Evolutionary conservation across 768 basidiomycete genomes (phyloP).

Genomic region (Agaricus sinodeliciosus): DNA sequence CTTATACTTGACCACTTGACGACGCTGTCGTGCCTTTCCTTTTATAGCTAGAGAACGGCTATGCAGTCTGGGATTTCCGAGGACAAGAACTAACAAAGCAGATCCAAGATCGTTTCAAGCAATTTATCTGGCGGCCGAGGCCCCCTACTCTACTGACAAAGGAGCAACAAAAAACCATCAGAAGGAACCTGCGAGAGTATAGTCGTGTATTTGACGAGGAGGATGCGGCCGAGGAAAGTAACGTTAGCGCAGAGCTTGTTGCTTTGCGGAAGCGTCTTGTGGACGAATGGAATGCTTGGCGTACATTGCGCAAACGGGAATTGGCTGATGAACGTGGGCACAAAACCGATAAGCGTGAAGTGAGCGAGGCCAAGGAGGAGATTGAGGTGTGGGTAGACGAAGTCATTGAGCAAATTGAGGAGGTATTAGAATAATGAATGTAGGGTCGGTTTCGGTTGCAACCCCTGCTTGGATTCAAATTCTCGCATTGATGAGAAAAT

Average conservation of each 20-base stretch:
- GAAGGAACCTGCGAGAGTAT: constrained; percentile 87
- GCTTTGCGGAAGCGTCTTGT: constrained; percentile 86
- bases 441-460: constrained; percentile 5
- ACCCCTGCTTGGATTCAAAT: constrained; percentile 5
- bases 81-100: constrained; percentile 92
- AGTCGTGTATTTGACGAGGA: constrained; percentile 93
- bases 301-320: constrained; percentile 62
- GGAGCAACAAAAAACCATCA: constrained; percentile 81
- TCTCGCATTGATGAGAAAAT: constrained; percentile 12
- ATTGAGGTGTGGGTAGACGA: constrained; percentile 95
- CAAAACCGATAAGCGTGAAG: constrained; percentile 23
- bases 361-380: constrained; percentile 66
- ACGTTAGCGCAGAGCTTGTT: constrained; percentile 89
- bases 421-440: constrained; percentile 46
- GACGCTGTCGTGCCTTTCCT: not conserved
- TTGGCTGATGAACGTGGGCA: constrained; percentile 45
- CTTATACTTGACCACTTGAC: not conserved
- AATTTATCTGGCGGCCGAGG: constrained; percentile 98
- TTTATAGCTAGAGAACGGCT: constrained; percentile 89
- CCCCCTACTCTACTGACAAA: constrained; percentile 80
- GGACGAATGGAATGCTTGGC: constrained; percentile 99
- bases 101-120: constrained; percentile 93
- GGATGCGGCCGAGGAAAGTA: constrained; percentile 92
- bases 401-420: constrained; percentile 87
- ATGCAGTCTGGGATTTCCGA: constrained; percentile 95